Base-by-base conservation (phyloP, 306 rosid genomes). In the Glycine soja region DNA sequence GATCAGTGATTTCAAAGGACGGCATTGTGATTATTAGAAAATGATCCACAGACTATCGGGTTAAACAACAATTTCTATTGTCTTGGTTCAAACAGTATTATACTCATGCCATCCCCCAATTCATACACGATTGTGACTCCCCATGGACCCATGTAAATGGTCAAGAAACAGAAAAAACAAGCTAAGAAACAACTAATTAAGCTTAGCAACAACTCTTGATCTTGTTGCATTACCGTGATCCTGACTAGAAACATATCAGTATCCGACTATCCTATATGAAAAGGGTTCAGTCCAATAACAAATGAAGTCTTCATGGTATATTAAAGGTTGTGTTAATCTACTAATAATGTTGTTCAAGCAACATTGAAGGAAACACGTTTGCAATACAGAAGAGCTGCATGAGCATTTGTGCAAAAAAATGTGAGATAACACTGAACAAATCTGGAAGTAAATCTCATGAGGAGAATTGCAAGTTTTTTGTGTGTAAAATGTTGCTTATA, bases 181-280 rank as follows among this genome's bases (percentile, higher is more conserved):
- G 30, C 30, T 24, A 1, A 24, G 30, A 2, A 24, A 24, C 30
- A 24, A 24, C 30, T 24, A 24, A 0, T 24, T 24, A 24, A 24
- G 30, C 30, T 24, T 24, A 24, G 30, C 30, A 24, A 24, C 30
- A 24, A 9, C 50, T 62, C 47, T 47, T n/a, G 71, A 46, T 30
- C 2, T 42, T 30, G 42, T 74, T 0, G 2, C 30, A 24, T 24
- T 24, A 24, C 30, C 30, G 30, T 24, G 30, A 24, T 24, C 30
- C 30, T 24, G 30, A 24, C 30, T 24, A 24, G 30, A 24, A 24
- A 24, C 30, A 24, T 62, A 48, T n/a, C n/a, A 73, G 18, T 10
- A 64, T 64, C 30, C 67, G n/a, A 67, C 53, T 43, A 45, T 45
- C 38, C 53, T 47, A 47, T 42, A 12, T 24, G 47, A 81, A 53